A percentile compares a stretch with the other conserved stretches of the same genome.
Conservation (phyloP, 176 grass and related monocot species). For the Rhynchospora pubera region DNA sequence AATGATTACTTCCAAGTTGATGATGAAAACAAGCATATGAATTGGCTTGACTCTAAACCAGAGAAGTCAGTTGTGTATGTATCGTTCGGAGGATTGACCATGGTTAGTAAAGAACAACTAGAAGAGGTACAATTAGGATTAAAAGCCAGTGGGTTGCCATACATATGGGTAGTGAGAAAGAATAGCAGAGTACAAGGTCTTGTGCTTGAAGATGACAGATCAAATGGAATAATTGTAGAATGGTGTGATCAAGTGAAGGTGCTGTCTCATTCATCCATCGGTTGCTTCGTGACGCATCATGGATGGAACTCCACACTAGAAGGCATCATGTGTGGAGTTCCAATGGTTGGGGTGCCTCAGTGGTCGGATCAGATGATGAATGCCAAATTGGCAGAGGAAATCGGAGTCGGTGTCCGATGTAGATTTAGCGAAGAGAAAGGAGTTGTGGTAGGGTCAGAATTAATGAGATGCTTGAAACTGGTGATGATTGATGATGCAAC, state of each 20-base stretch:
- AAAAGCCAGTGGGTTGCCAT: constrained; percentile 18
- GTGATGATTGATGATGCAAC: constrained; percentile 20
- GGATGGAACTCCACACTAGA: constrained; percentile 37
- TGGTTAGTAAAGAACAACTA: constrained; percentile 8
- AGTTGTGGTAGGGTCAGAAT: constrained; percentile 2
- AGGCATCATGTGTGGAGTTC: constrained; percentile 31
- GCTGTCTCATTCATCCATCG: constrained; percentile 26
- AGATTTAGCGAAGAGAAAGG: constrained; percentile 14
- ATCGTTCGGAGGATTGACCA: constrained; percentile 36
- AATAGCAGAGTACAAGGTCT: constrained; percentile 13
- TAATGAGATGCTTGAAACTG: constrained; percentile 19
- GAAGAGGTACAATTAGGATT: constrained; percentile 33
- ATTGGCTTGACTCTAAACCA: constrained; percentile 26
- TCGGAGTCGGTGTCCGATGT: constrained; percentile 13
- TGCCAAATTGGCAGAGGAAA: constrained; percentile 13
- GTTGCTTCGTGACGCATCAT: constrained; percentile 39
- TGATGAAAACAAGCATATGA: constrained; percentile 29
- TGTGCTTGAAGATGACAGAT: not conserved
- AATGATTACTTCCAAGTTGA: constrained; percentile 33
- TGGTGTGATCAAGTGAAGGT: constrained; percentile 51
- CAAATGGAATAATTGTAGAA: constrained; percentile 23
- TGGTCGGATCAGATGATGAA: constrained; percentile 26
- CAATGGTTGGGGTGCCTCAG: constrained; percentile 24
- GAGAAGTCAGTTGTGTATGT: constrained; percentile 44
- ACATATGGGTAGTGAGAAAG: constrained; percentile 32